Percentiles rank a stretch among this genome's conserved stretches.
phyloP scores from a whole-genome alignment of 176 grass and related monocot species.

The Bonia amplexicaulis region DNA sequence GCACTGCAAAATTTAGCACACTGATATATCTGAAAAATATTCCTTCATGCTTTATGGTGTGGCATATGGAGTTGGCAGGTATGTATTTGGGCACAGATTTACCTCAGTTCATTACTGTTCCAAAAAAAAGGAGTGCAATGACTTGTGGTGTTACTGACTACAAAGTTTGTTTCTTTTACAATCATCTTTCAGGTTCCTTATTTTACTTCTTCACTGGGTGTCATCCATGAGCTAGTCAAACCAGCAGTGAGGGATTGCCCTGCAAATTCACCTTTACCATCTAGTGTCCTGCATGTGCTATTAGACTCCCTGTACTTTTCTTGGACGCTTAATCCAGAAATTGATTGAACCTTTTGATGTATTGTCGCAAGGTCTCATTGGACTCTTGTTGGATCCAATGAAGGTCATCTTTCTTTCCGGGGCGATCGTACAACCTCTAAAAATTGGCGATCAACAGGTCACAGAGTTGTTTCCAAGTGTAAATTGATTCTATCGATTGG shows the following conservation, averaged over 20 bases:
- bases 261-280: background rate
- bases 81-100: slow-evolving; percentile 18
- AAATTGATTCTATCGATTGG: too few relatives aligned
- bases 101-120: background rate
- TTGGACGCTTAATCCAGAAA: slow-evolving; percentile 35
- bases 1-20: background rate
- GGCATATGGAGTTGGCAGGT: slow-evolving; percentile 33
- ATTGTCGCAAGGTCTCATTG: too few relatives aligned
- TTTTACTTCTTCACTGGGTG: slow-evolving; percentile 53
- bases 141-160: background rate
- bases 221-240: slow-evolving; percentile 57
- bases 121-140: background rate
- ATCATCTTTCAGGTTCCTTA: slow-evolving; percentile 50
- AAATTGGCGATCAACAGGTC: too few relatives aligned
- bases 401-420: too few relatives aligned
- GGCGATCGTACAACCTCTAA: too few relatives aligned
- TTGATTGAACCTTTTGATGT: too few relatives aligned
- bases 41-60: background rate
- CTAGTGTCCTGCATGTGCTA: background rate
- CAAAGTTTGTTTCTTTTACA: background rate
- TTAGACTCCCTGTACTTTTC: slow-evolving; percentile 34
- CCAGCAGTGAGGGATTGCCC: slow-evolving; percentile 36
- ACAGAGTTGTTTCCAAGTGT: too few relatives aligned
- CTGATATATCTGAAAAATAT: background rate
- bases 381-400: too few relatives aligned